A percentile compares a stretch with the other conserved stretches of the same genome.
phyloP scores from a whole-genome alignment of 2,329 filamentous ascomycete genomes.

The Stachybotrys elegans region DNA sequence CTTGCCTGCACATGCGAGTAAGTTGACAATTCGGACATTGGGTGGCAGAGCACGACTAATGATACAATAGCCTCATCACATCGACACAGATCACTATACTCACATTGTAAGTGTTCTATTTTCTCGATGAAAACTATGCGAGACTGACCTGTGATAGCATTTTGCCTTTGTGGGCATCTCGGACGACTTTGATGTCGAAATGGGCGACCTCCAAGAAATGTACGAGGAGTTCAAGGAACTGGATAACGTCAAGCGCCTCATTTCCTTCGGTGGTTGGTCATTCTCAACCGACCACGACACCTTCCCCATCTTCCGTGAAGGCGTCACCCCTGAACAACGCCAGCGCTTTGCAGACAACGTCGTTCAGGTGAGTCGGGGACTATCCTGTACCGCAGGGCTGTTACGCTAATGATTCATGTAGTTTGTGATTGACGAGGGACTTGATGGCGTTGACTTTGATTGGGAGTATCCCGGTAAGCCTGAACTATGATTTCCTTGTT shows the following conservation, averaged over 20 bases:
- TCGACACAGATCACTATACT: conserved; percentile 4
- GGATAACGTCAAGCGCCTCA: conserved; percentile 10
- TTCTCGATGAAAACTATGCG: too few relatives aligned
- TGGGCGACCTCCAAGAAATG: conserved; percentile 12
- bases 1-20: conserved; percentile 12
- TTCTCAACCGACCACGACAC: conserved; percentile 5
- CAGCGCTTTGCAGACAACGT: conserved; percentile 21
- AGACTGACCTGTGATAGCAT: conserved; percentile 1
- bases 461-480: conserved; percentile 28
- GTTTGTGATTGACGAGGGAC: conserved; percentile 25
- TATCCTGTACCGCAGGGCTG: not conserved
- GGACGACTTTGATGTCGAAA: conserved; percentile 2
- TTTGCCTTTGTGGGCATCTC: conserved; percentile 10
- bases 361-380: conserved; percentile 9
- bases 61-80: not conserved
- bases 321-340: conserved; percentile 20
- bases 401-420: not conserved
- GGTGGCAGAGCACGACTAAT: not conserved
- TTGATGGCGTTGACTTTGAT: conserved; percentile 30
- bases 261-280: conserved; percentile 14
- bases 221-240: conserved; percentile 9
- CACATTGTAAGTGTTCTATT: conserved; percentile 3
- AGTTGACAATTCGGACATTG: not conserved
- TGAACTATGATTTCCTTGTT: conserved; percentile 8
- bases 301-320: conserved; percentile 5